phyloP scores from a whole-genome alignment of 768 basidiomycete genomes.

The Boletus patriciae region DNA sequence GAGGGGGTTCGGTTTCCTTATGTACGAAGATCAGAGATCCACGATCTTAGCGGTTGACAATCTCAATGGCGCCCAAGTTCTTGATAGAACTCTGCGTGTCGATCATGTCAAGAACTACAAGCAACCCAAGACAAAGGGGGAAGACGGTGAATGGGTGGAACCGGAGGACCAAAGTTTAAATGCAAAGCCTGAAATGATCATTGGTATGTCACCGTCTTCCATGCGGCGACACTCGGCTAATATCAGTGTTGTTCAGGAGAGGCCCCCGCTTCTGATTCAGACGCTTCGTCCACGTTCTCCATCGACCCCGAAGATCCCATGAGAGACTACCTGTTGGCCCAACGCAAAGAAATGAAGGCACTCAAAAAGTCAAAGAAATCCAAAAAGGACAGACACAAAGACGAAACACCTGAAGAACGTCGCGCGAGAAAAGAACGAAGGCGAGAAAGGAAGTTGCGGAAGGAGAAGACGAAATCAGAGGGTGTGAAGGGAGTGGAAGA shows the following conservation, averaged over 20 bases:
- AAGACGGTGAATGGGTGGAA: conserved; percentile 83
- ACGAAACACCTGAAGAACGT: conserved; percentile 80
- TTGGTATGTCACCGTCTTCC: conserved; percentile 44
- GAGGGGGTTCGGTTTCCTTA: conserved; percentile 91
- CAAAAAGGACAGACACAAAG: conserved; percentile 65
- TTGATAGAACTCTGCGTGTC: conserved; percentile 85
- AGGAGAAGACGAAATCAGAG: conserved; percentile 52
- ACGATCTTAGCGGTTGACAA: conserved; percentile 98
- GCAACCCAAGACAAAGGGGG: conserved; percentile 75
- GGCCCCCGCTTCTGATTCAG: conserved; percentile 60
- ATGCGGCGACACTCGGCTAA: conserved; percentile 1
- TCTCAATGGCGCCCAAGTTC: conserved; percentile 89
- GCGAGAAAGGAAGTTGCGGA: conserved; percentile 63
- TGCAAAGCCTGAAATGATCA: conserved; percentile 72
- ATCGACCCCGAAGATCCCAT: conserved; percentile 98
- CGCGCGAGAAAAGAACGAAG: conserved; percentile 72
- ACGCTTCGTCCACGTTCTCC: conserved; percentile 58
- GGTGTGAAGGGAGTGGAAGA: conserved; percentile 67
- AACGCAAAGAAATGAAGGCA: conserved; percentile 70
- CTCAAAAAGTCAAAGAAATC: conserved; percentile 59
- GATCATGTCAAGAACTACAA: conserved; percentile 93
- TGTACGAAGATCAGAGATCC: conserved; percentile 98
- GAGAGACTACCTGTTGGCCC: conserved; percentile 84
- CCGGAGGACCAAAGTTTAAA: conserved; percentile 85
- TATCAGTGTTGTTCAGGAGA: conserved; percentile 41